Evolutionary conservation across 2,329 filamentous ascomycete genomes (phyloP).

Genomic region (Neonectria magnoliae): DNA sequence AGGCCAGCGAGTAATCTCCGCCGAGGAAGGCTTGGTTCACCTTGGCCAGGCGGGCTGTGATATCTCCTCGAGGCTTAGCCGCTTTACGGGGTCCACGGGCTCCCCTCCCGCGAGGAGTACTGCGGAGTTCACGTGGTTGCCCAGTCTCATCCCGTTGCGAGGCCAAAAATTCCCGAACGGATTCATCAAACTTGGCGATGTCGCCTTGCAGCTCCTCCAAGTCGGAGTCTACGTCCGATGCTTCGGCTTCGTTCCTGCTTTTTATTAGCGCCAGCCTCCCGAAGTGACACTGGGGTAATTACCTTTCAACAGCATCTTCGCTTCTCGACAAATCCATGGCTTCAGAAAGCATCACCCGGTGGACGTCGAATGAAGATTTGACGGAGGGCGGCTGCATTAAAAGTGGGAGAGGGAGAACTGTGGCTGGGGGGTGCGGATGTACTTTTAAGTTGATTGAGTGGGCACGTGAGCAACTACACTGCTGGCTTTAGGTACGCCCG

Average conservation of each 20-base stretch:
- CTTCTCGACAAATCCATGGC: slow-evolving; percentile 9
- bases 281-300: neutral
- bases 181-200: slow-evolving; percentile 55
- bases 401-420: neutral
- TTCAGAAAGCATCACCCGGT: neutral
- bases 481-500: neutral
- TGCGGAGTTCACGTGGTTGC: slow-evolving; percentile 28
- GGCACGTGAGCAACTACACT: neutral
- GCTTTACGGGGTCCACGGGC: slow-evolving; percentile 64
- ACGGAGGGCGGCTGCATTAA: neutral
- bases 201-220: slow-evolving; percentile 56
- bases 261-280: slow-evolving; percentile 12
- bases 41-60: slow-evolving; percentile 72
- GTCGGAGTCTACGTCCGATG: slow-evolving; percentile 57
- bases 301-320: slow-evolving; percentile 2
- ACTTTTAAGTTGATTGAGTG: no score
- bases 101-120: slow-evolving; percentile 43
- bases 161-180: slow-evolving; percentile 53
- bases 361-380: neutral
- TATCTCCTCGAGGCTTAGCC: slow-evolving; percentile 75
- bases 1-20: slow-evolving; percentile 67
- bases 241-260: slow-evolving; percentile 36
- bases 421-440: neutral
- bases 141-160: slow-evolving; percentile 47
- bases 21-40: slow-evolving; percentile 76